These are phyloP conservation scores for Lentinula detonsa DNA, from an alignment of 768 basidiomycete species.

Conservation along the genomic window DNA sequence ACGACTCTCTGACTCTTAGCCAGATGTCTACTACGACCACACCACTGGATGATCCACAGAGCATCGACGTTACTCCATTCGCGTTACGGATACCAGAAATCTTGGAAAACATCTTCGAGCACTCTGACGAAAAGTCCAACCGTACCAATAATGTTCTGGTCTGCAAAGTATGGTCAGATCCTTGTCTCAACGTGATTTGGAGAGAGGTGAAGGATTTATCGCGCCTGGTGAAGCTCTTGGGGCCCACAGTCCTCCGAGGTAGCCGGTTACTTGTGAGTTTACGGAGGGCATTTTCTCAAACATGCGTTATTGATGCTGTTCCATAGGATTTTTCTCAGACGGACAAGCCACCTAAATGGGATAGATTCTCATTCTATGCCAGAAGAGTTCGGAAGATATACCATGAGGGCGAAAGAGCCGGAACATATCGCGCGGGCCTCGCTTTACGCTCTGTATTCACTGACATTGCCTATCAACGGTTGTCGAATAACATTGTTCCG, in stretches of 20 bases:
- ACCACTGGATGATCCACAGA: background rate
- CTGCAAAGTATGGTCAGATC: background rate
- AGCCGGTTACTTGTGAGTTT: background rate
- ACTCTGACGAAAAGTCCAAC: background rate
- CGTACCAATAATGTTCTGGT: background rate
- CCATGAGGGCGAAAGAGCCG: background rate
- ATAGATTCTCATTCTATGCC: background rate
- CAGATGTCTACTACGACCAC: background rate
- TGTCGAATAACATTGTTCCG: background rate
- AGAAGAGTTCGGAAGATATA: background rate
- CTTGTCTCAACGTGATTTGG: background rate
- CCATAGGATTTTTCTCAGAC: background rate
- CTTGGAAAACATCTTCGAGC: background rate
- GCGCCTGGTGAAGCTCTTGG: background rate
- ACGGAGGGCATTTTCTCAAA: background rate
- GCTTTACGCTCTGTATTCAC: background rate
- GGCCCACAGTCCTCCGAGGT: background rate
- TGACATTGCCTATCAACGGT: background rate
- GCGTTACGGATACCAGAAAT: background rate
- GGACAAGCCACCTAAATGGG: background rate
- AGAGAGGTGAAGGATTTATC: background rate
- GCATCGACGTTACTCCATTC: background rate
- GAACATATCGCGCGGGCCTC: too few species aligned
- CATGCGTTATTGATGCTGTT: background rate
- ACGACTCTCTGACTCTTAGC: too few species aligned